Conservation (phyloP, 768 basidiomycete species). For the Tylopilus felleus region DNA sequence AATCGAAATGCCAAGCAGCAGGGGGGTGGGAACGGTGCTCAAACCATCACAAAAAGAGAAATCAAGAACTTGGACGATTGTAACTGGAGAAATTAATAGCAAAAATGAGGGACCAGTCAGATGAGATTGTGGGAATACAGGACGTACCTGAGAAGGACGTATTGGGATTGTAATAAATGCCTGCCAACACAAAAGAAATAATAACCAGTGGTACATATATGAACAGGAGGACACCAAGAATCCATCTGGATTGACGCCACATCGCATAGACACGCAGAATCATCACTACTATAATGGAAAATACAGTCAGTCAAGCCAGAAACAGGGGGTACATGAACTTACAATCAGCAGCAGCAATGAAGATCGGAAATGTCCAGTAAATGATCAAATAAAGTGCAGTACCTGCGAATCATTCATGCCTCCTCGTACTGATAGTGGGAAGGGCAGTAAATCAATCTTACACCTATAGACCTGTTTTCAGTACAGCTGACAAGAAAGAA, state of each 20-base stretch:
- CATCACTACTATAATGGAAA: conserved; percentile 14
- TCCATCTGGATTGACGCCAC: conserved; percentile 6
- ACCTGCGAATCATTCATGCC: not conserved
- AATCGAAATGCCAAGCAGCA: conserved; percentile 3
- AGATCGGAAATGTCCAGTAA: conserved; percentile 11
- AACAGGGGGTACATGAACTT: not conserved
- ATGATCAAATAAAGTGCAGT: not conserved
- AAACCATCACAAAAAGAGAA: not conserved
- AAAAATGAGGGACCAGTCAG: not conserved
- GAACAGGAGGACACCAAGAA: conserved; percentile 5
- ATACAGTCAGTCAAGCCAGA: not conserved
- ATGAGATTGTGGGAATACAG: not conserved
- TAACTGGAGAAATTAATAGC: conserved; percentile 1
- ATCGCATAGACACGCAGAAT: conserved; percentile 17
- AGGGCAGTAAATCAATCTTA: not conserved
- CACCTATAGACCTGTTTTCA: not conserved
- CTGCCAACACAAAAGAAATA: not conserved
- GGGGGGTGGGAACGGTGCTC: not conserved
- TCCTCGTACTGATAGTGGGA: too few species aligned
- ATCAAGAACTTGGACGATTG: not conserved
- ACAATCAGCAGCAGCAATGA: conserved; percentile 17
- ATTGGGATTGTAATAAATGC: not conserved
- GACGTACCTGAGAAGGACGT: conserved; percentile 2
- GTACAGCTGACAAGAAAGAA: not conserved
- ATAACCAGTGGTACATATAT: not conserved